phyloP scores from a whole-genome alignment of 1,284 basidiomycete species.

The Fomitopsis palustris region DNA sequence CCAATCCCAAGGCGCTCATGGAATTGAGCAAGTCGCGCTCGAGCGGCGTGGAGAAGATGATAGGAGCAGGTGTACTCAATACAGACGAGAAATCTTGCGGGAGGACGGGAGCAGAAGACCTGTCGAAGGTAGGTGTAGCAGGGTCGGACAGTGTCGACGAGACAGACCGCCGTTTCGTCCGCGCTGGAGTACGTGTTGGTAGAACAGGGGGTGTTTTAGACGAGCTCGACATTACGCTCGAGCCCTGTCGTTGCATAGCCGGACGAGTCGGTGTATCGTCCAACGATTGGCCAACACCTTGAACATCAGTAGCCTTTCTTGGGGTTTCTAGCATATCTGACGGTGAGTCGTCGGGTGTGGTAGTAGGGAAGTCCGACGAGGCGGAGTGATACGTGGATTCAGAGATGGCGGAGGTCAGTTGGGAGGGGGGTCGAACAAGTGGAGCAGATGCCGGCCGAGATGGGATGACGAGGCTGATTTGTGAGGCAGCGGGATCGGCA shows the following conservation, averaged over 20 bases:
- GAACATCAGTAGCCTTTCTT: constrained; percentile 3
- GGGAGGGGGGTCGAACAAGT: constrained; percentile 19
- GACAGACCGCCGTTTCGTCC: constrained; percentile 92
- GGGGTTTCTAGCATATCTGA: background rate
- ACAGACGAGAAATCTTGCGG: constrained; percentile 72
- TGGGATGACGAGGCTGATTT: constrained; percentile 24
- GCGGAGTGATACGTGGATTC: constrained; percentile 52
- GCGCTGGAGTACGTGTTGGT: constrained; percentile 83
- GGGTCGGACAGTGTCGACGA: constrained; percentile 76
- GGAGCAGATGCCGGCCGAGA: constrained; percentile 23
- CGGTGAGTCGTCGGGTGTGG: constrained; percentile 44
- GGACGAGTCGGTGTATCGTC: constrained; percentile 17
- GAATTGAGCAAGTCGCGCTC: constrained; percentile 82
- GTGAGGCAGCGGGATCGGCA: constrained; percentile 25
- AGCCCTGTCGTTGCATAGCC: constrained; percentile 19
- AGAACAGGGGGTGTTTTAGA: constrained; percentile 49
- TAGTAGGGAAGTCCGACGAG: constrained; percentile 47
- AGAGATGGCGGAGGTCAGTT: constrained; percentile 40
- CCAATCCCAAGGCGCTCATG: constrained; percentile 80
- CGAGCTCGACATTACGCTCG: constrained; percentile 29
- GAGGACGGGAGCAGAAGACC: constrained; percentile 36
- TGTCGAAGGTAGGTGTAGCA: constrained; percentile 48
- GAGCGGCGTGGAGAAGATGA: constrained; percentile 80
- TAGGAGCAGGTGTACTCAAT: constrained; percentile 67
- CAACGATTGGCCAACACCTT: background rate